Conservation (phyloP, 1,284 basidiomycete genomes). For the Rhodotorula sp. region DNA sequence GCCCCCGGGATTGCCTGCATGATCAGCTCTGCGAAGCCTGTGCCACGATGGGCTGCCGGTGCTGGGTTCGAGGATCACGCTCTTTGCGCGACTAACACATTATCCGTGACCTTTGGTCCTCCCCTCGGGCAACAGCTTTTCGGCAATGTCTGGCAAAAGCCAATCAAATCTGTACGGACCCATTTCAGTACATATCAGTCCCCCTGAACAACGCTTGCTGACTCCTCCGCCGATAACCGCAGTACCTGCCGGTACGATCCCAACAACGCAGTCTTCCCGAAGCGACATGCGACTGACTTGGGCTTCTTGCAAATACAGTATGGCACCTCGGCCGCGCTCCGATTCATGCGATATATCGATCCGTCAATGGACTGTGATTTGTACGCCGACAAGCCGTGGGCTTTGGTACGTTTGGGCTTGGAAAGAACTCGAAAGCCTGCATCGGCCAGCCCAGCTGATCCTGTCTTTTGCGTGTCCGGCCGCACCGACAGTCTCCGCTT, state of each 20-base stretch:
- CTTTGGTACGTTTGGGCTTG: slow-evolving; percentile 21
- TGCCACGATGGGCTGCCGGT: no score
- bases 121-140: slow-evolving; percentile 14
- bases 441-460: no score
- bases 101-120: no score
- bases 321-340: slow-evolving; percentile 39
- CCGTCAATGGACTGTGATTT: slow-evolving; percentile 44
- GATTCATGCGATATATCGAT: slow-evolving; percentile 41
- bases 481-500: slow-evolving; percentile 32
- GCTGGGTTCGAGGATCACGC: no score
- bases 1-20: background rate
- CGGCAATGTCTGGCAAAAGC: slow-evolving; percentile 39
- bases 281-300: background rate
- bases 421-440: background rate
- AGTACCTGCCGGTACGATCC: slow-evolving; percentile 19
- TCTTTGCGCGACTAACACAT: background rate
- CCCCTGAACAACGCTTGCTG: background rate
- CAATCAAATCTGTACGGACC: slow-evolving; percentile 22
- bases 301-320: slow-evolving; percentile 8
- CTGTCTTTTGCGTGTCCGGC: no score
- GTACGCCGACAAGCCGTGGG: slow-evolving; percentile 45
- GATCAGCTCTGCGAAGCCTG: background rate
- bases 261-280: background rate
- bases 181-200: no score
- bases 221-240: background rate